These are phyloP conservation scores for Achaetomiella virescens DNA, from an alignment of 495 filamentous ascomycete genomes.

Conservation along the genomic window DNA sequence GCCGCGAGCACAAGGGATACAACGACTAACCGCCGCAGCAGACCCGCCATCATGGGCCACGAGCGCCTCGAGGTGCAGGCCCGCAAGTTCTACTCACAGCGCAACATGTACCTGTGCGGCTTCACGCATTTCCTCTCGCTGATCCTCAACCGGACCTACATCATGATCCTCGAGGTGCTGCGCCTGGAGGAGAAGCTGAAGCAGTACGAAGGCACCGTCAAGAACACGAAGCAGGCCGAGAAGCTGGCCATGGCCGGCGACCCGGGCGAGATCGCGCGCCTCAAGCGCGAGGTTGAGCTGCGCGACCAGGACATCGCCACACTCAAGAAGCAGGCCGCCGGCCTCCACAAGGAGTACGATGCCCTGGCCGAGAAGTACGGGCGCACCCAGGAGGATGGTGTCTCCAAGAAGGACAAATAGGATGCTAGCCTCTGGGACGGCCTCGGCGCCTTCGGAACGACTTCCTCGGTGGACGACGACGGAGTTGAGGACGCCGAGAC, in stretches of 20 bases:
- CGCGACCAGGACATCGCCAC: conserved; percentile 71
- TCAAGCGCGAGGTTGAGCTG: conserved; percentile 64
- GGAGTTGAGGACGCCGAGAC: not conserved
- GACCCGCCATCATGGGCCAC: conserved; percentile 68
- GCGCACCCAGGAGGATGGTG: conserved; percentile 44
- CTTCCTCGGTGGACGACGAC: not conserved
- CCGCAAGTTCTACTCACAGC: conserved; percentile 99
- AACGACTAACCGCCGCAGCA: conserved; percentile 21
- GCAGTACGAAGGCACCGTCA: conserved; percentile 71
- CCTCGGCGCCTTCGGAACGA: not conserved
- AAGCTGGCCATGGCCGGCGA: conserved; percentile 69
- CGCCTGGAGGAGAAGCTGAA: conserved; percentile 91
- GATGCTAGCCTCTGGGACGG: conserved; percentile 10
- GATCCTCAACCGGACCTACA: conserved; percentile 98
- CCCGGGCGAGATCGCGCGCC: conserved; percentile 47
- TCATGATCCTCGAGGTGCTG: conserved; percentile 90
- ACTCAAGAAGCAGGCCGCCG: conserved; percentile 79
- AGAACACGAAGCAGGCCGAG: conserved; percentile 66
- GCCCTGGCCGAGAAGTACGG: conserved; percentile 73
- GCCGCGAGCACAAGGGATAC: conserved; percentile 1
- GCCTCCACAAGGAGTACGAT: conserved; percentile 73
- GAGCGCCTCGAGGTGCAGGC: conserved; percentile 98
- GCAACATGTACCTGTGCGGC: conserved; percentile 99
- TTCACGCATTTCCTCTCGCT: conserved; percentile 98
- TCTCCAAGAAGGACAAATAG: conserved; percentile 66